Conservation (phyloP, 495 filamentous ascomycete species). For the Aspergillus saccharolyticus region DNA sequence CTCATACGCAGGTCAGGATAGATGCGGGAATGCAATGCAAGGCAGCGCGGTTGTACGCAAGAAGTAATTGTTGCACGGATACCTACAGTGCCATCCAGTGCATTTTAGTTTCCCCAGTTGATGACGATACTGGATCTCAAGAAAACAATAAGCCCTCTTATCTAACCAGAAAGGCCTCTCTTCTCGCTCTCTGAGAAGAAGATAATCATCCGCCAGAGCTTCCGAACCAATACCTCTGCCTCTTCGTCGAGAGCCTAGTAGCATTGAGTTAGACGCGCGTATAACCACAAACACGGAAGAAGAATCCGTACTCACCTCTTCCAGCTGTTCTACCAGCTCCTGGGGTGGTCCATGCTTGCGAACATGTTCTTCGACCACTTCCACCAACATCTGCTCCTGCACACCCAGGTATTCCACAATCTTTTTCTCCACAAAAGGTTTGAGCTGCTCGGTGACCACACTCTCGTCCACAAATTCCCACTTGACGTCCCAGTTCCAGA, state of each 20-base stretch:
- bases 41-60: neutral
- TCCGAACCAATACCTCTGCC: slow-evolving; percentile 88
- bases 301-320: slow-evolving; percentile 57
- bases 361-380: slow-evolving; percentile 85
- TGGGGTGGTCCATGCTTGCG: slow-evolving; percentile 69
- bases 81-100: neutral
- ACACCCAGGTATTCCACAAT: slow-evolving; percentile 94
- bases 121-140: neutral
- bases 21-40: neutral
- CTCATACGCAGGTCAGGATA: neutral
- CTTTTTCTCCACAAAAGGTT: slow-evolving; percentile 96
- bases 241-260: slow-evolving; percentile 85
- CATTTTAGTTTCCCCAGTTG: neutral
- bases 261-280: slow-evolving; percentile 14
- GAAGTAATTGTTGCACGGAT: neutral
- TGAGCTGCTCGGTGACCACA: slow-evolving; percentile 79
- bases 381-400: slow-evolving; percentile 92
- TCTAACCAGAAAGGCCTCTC: slow-evolving; percentile 68
- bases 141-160: neutral
- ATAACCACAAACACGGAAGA: slow-evolving; percentile 23
- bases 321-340: slow-evolving; percentile 77
- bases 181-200: slow-evolving; percentile 98
- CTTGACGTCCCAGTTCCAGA: slow-evolving; percentile 89
- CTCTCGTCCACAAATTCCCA: slow-evolving; percentile 91
- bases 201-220: slow-evolving; percentile 97